Evolutionary conservation across 2,329 filamentous ascomycete genomes (phyloP).

Genomic region (Hymenoscyphus fructigenus): DNA sequence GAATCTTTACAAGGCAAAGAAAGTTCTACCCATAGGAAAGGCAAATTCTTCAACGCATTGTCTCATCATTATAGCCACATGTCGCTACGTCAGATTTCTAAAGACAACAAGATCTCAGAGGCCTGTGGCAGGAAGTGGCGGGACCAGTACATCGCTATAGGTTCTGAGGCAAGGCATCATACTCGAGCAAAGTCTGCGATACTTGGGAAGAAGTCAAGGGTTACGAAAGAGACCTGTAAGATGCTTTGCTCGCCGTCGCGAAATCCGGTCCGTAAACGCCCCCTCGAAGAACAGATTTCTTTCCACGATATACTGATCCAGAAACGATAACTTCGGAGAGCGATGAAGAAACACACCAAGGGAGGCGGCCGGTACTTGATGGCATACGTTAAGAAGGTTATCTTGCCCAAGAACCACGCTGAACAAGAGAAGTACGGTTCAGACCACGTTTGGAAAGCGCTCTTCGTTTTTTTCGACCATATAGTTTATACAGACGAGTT

Average conservation of each 20-base stretch:
- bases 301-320: background rate
- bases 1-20: background rate
- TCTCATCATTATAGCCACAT: background rate
- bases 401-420: background rate
- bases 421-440: background rate
- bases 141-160: background rate
- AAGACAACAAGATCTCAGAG: background rate
- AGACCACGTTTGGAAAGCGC: background rate
- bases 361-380: background rate
- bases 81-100: background rate
- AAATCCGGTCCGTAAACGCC: background rate
- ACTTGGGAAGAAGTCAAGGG: background rate
- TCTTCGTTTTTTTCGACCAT: background rate
- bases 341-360: background rate
- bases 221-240: background rate
- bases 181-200: background rate
- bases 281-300: background rate
- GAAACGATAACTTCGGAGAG: background rate
- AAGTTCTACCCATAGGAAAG: background rate
- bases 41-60: background rate
- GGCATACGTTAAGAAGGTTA: background rate
- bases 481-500: background rate
- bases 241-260: background rate
- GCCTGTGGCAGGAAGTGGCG: background rate
- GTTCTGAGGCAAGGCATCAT: background rate